Base-by-base conservation (phyloP, 768 basidiomycete genomes). In the Psilocybe tampanensis region DNA sequence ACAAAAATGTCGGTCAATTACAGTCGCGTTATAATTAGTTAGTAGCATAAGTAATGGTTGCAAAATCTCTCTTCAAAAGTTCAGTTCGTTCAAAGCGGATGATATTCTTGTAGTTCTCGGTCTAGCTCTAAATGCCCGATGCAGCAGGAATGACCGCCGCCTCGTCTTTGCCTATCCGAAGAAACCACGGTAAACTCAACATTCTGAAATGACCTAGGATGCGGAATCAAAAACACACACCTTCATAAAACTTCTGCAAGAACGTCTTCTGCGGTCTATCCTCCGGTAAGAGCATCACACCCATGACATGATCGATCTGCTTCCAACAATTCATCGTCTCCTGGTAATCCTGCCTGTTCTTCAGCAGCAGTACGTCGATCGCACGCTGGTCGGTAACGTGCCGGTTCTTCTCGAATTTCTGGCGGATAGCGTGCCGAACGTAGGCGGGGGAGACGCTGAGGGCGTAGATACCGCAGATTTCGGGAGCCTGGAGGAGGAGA, bases 271-370 rank as follows among this genome's bases (percentile, higher is more conserved):
- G 74, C 0, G 78, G 73, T 53, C 68, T 61, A 26, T 73, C 70
- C 60, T 74, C 72, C 8, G 77, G 74, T 59, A 81, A 70, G 56
- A 92, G 71, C 48, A 93, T 69, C 32, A 90, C 82, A 2, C 90
- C 91, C 71, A 86, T 72, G 26, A 94, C 76, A 67, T 94, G 92
- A 59, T 92, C 89, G 42, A 79, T 82, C 77, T 92, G 90, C 68
- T 95, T 95, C 95, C 95, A 98, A 65, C 83, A 84, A 69, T 98
- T 98, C 80, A 97, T 79, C 51, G 89, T 89, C 80, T 98, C 96
- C 79, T 98, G 96, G 67, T 86, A 92, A 63, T 98, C 94, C 75
- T 86, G 89, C 60, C 86, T 79, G 51, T 84, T 80, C 79, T 98
- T 98, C 68, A 89, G 81, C 39, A 97, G 68, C 64, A 98, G 79